Conservation (phyloP, 2,329 filamentous ascomycete genomes). For the Penicillium capsulatum region DNA sequence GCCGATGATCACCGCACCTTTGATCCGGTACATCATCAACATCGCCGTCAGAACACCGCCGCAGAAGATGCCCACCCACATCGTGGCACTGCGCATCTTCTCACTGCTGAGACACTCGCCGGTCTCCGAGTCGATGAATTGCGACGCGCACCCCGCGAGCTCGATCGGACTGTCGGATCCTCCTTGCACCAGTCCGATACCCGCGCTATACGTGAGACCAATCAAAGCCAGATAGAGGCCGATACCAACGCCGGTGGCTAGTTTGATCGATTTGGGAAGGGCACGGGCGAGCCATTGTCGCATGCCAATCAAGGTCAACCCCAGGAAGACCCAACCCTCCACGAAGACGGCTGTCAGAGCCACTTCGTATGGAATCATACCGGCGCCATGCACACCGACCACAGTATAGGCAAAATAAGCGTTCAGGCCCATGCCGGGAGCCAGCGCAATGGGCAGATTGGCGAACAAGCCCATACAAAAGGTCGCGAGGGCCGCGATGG, state of each 20-base stretch:
- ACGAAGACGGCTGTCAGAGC: slow-evolving; percentile 84
- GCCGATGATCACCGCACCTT: slow-evolving; percentile 79
- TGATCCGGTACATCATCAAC: slow-evolving; percentile 79
- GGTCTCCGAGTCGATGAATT: slow-evolving; percentile 35
- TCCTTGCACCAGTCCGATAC: slow-evolving; percentile 74
- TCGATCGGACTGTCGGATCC: slow-evolving; percentile 64
- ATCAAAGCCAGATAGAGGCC: slow-evolving; percentile 69
- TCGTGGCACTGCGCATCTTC: slow-evolving; percentile 77
- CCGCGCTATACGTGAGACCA: slow-evolving; percentile 69
- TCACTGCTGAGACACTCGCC: slow-evolving; percentile 60
- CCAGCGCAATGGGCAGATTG: slow-evolving; percentile 71
- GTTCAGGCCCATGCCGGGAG: slow-evolving; percentile 76
- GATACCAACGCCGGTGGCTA: slow-evolving; percentile 80
- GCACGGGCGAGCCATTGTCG: slow-evolving; percentile 83
- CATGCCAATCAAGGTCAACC: slow-evolving; percentile 63
- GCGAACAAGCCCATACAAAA: slow-evolving; percentile 80
- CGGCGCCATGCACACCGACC: slow-evolving; percentile 71
- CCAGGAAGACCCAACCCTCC: slow-evolving; percentile 81
- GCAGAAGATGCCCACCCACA: slow-evolving; percentile 88
- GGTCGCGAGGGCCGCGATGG: slow-evolving; percentile 72
- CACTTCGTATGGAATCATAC: slow-evolving; percentile 67
- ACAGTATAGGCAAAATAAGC: slow-evolving; percentile 82
- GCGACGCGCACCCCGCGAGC: slow-evolving; percentile 66
- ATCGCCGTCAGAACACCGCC: slow-evolving; percentile 61
- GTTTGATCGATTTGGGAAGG: slow-evolving; percentile 79